phyloP scores from a whole-genome alignment of 306 rosid species.

The Ormosia emarginata region DNA sequence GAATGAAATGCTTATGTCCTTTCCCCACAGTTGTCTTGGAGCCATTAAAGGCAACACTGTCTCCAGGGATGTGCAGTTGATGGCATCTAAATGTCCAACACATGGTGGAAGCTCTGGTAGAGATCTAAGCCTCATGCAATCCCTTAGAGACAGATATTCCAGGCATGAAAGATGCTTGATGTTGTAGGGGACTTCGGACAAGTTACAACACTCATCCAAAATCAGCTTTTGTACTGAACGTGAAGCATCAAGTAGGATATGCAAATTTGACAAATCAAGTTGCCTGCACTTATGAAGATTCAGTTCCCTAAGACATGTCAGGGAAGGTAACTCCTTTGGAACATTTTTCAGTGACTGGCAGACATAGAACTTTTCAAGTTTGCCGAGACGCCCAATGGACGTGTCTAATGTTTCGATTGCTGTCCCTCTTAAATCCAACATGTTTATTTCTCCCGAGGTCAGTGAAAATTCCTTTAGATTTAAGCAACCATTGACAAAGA shows the following conservation, averaged over 20 bases:
- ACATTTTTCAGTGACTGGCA: background rate
- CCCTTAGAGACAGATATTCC: background rate
- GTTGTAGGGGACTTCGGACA: background rate
- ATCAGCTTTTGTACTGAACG: background rate
- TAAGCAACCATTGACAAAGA: background rate
- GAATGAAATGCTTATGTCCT: background rate
- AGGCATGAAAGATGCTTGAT: conserved; percentile 5
- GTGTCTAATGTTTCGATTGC: background rate
- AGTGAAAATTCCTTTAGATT: conserved; percentile 5
- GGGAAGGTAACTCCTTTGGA: background rate
- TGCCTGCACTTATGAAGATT: background rate
- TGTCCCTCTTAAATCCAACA: background rate
- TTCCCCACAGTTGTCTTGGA: background rate
- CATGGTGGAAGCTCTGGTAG: conserved; percentile 5
- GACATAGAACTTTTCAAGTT: background rate
- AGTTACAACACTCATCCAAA: background rate
- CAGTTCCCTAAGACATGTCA: conserved; percentile 3
- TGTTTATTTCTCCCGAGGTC: background rate
- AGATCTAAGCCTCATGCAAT: background rate
- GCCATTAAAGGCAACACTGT: background rate
- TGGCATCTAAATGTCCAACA: background rate
- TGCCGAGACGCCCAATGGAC: background rate
- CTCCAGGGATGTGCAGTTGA: background rate
- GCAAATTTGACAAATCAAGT: background rate
- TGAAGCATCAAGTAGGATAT: background rate